Evolutionary conservation across 768 basidiomycete genomes (phyloP).

Genomic region (Tulasnella calospora): DNA sequence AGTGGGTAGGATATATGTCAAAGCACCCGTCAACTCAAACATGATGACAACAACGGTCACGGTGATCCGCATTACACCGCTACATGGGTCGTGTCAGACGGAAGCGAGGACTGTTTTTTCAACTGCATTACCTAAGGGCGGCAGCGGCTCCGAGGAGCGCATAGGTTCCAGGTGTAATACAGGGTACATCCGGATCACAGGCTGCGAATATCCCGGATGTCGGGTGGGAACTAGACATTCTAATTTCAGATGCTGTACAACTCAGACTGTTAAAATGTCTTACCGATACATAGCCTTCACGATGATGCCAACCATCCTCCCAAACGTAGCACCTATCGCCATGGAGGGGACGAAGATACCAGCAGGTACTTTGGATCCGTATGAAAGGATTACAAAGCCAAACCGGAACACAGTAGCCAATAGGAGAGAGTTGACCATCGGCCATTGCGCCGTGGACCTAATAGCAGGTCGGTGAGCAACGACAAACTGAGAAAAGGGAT

Average conservation of each 20-base stretch:
- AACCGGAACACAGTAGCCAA: slow-evolving; percentile 87
- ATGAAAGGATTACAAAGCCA: slow-evolving; percentile 82
- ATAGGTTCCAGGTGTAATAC: slow-evolving; percentile 97
- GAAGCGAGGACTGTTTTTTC: too few relatives aligned
- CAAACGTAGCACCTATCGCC: slow-evolving; percentile 97
- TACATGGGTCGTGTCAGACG: slow-evolving; percentile 35
- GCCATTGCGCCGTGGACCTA: slow-evolving; percentile 88
- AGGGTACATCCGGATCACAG: slow-evolving; percentile 87
- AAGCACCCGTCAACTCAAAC: slow-evolving; percentile 95
- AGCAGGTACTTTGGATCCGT: slow-evolving; percentile 93
- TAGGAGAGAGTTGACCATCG: slow-evolving; percentile 86
- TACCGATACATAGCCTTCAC: slow-evolving; percentile 89
- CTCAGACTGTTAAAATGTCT: slow-evolving; percentile 29
- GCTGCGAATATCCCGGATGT: slow-evolving; percentile 82
- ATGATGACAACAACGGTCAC: slow-evolving; percentile 98
- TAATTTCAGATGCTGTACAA: slow-evolving; percentile 1
- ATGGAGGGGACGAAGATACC: slow-evolving; percentile 99
- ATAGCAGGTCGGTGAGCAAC: neutral
- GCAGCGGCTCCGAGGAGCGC: slow-evolving; percentile 97
- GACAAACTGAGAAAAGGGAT: neutral
- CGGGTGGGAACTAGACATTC: slow-evolving; percentile 62
- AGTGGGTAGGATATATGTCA: slow-evolving; percentile 94
- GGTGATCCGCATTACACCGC: slow-evolving; percentile 95
- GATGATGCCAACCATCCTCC: slow-evolving; percentile 93
- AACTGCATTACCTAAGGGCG: slow-evolving; percentile 64